phyloP scores from a whole-genome alignment of 2,329 filamentous ascomycete genomes.

The Ophiostoma australiae region DNA sequence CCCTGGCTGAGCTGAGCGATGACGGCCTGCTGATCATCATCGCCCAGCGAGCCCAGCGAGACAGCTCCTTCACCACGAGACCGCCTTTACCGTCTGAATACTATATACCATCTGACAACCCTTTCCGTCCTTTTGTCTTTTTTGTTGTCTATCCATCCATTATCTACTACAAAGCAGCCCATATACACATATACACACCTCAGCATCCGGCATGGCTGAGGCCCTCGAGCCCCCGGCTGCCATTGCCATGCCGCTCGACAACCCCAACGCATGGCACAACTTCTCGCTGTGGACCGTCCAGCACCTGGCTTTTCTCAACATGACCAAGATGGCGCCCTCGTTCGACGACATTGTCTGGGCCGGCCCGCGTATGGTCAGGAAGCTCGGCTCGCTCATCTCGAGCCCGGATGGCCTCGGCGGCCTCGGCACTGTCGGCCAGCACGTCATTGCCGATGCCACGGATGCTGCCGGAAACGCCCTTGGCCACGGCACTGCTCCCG shows the following conservation, averaged over 20 bases:
- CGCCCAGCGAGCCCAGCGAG: conserved; percentile 16
- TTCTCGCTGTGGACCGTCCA: conserved; percentile 51
- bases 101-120: background rate
- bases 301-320: conserved; percentile 40
- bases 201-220: conserved; percentile 25
- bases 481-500: background rate
- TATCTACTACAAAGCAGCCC: background rate
- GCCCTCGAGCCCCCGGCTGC: conserved; percentile 29
- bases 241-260: conserved; percentile 35
- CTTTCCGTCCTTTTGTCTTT: no score
- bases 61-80: conserved; percentile 2
- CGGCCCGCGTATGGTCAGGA: conserved; percentile 65
- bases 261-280: conserved; percentile 48
- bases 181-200: background rate
- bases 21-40: conserved; percentile 19
- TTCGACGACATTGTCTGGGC: conserved; percentile 64
- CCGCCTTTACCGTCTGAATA: background rate
- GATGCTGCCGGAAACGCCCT: conserved; percentile 35
- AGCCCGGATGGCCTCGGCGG: conserved; percentile 49
- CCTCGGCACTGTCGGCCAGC: conserved; percentile 41
- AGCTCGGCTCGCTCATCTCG: conserved; percentile 59
- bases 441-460: conserved; percentile 56
- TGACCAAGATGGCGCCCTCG: conserved; percentile 56
- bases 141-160: no score
- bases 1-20: conserved; percentile 13